phyloP scores from a whole-genome alignment of 208 protist species.

The Endotrypanum monterogeii region DNA sequence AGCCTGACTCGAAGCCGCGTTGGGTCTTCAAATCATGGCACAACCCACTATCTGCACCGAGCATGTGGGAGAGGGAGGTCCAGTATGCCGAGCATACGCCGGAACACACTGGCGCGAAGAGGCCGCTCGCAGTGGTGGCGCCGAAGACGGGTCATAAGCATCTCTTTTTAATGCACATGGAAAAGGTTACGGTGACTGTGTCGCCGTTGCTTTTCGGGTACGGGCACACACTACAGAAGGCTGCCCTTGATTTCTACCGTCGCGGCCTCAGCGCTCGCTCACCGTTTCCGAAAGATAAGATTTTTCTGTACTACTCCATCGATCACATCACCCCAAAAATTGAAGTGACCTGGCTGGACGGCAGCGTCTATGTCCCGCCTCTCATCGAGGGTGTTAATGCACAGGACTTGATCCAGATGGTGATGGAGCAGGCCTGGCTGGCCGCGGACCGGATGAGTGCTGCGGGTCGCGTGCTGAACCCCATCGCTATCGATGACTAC shows the following conservation, averaged over 20 bases:
- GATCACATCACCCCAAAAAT: conserved; percentile 86
- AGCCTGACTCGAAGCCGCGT: conserved; percentile 64
- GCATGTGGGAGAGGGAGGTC: conserved; percentile 91
- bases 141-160: conserved; percentile 81
- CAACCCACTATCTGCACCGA: conserved; percentile 68
- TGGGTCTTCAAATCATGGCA: conserved; percentile 94
- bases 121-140: conserved; percentile 80
- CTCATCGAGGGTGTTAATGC: conserved; percentile 79
- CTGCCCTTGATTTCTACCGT: conserved; percentile 87
- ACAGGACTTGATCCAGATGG: conserved; percentile 90
- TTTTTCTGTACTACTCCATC: conserved; percentile 89
- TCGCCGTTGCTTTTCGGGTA: conserved; percentile 87
- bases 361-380: conserved; percentile 80
- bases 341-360: conserved; percentile 90
- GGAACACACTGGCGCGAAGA: conserved; percentile 83
- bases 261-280: conserved; percentile 77
- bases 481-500: conserved; percentile 90
- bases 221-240: conserved; percentile 85
- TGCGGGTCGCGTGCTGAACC: conserved; percentile 75
- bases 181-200: conserved; percentile 85
- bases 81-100: conserved; percentile 90
- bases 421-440: conserved; percentile 92
- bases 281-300: conserved; percentile 86
- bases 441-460: conserved; percentile 88
- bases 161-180: conserved; percentile 90